A percentile compares a stretch with the other conserved stretches of the same genome.
Conservation (phyloP, 108 stramenopile species). For the Nitzschia sp. region DNA sequence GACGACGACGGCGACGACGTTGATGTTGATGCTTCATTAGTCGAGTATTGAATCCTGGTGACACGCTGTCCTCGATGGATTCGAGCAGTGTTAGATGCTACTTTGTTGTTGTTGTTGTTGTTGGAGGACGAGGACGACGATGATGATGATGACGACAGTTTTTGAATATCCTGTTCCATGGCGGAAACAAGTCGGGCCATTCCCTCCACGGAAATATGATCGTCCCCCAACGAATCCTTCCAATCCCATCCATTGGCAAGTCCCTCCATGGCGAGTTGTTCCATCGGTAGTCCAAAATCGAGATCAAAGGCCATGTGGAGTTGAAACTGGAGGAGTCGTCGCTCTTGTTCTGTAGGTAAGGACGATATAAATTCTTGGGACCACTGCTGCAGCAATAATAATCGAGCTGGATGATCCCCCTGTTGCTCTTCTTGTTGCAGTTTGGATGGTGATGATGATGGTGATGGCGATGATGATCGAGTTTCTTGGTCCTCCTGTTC, state of each 20-base stretch:
- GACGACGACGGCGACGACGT: too few relatives aligned
- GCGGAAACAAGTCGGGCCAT: background rate
- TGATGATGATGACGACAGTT: background rate
- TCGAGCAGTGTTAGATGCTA: background rate
- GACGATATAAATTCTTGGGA: background rate
- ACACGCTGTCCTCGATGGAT: background rate
- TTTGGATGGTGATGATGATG: too few relatives aligned
- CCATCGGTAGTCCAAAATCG: conserved; percentile 11
- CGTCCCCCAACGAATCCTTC: background rate
- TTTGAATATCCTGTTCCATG: background rate
- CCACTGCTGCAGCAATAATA: background rate
- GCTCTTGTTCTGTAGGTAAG: background rate
- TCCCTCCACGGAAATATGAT: background rate
- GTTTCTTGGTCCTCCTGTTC: background rate
- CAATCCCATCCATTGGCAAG: conserved; percentile 7
- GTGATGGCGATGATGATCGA: too few relatives aligned
- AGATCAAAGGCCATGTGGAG: conserved; percentile 12
- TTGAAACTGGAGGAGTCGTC: conserved; percentile 14
- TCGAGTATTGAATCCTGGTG: conserved; percentile 1
- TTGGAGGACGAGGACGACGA: too few relatives aligned
- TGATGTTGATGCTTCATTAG: too few relatives aligned
- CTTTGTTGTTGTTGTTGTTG: too few relatives aligned
- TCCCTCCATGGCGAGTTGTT: conserved; percentile 2
- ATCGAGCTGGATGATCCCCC: too few relatives aligned
- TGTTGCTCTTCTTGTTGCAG: too few relatives aligned